A percentile compares a stretch with the other conserved stretches of the same genome.
Conservation (phyloP, 768 basidiomycete genomes). For the Boletus coccyginus region DNA sequence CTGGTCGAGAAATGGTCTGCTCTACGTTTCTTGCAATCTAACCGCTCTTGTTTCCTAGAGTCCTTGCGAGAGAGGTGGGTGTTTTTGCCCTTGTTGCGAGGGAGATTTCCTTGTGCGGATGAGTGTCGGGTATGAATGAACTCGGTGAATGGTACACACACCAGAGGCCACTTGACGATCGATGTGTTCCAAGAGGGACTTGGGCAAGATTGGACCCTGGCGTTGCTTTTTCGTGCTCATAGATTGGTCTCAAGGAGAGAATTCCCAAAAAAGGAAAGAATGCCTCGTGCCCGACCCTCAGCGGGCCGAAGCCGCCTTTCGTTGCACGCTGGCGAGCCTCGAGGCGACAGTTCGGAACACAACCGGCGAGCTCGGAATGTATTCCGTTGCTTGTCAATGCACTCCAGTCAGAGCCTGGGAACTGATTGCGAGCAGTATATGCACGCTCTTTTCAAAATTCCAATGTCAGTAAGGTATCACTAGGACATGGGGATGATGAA, state of each 20-base stretch:
- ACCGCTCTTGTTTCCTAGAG: conserved; percentile 59
- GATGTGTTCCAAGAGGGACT: conserved; percentile 28
- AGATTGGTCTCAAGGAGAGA: neutral
- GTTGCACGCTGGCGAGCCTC: too few species aligned
- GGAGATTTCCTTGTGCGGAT: conserved; percentile 4
- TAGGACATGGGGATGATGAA: neutral
- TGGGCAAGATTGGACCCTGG: conserved; percentile 26
- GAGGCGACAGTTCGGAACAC: too few species aligned
- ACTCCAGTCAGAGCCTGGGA: neutral
- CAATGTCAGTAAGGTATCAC: neutral
- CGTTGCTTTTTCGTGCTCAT: conserved; percentile 16
- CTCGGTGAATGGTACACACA: neutral
- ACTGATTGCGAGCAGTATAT: neutral
- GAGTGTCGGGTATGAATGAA: neutral
- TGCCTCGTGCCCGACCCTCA: too few species aligned
- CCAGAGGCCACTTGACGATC: conserved; percentile 11
- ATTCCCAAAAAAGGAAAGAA: neutral
- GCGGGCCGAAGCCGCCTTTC: too few species aligned
- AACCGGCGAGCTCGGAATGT: too few species aligned
- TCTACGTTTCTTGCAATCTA: conserved; percentile 58
- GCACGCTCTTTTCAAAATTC: neutral
- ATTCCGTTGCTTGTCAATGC: too few species aligned
- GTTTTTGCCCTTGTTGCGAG: conserved; percentile 5
- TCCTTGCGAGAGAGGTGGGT: conserved; percentile 53
- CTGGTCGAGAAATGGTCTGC: conserved; percentile 52